Evolutionary conservation across 2,329 filamentous ascomycete species (phyloP).

Genomic region (Talaromyces sp.): DNA sequence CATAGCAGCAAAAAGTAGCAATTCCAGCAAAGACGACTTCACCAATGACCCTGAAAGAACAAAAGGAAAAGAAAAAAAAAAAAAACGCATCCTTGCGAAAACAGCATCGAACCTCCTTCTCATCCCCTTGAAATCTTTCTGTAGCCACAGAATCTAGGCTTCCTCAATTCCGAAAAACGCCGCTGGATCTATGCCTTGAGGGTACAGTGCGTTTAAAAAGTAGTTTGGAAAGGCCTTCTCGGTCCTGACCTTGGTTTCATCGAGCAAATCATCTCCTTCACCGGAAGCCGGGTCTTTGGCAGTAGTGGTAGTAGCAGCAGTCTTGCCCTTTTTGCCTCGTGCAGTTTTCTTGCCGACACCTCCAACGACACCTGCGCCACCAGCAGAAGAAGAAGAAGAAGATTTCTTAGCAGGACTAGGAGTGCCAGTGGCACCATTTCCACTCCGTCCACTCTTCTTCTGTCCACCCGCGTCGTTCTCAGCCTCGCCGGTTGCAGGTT

Average conservation of each 20-base stretch:
- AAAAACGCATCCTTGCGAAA: neutral
- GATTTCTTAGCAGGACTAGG: neutral
- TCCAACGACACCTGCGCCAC: too few relatives aligned
- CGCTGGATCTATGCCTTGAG: neutral
- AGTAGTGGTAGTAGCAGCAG: neutral
- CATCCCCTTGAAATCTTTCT: neutral
- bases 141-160: neutral
- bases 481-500: neutral
- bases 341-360: neutral
- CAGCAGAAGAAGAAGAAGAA: too few relatives aligned
- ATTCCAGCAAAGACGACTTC: neutral
- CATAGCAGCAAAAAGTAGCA: neutral
- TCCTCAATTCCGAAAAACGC: neutral
- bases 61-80: neutral
- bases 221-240: neutral
- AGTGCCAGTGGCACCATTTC: too few relatives aligned
- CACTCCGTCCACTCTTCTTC: neutral
- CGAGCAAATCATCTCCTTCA: neutral
- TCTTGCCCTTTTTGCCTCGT: neutral
- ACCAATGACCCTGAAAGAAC: neutral
- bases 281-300: neutral
- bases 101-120: neutral
- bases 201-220: neutral
- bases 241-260: neutral
- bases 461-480: neutral